phyloP scores from a whole-genome alignment of 108 stramenopile genomes.

The Skeletonema menzelii region DNA sequence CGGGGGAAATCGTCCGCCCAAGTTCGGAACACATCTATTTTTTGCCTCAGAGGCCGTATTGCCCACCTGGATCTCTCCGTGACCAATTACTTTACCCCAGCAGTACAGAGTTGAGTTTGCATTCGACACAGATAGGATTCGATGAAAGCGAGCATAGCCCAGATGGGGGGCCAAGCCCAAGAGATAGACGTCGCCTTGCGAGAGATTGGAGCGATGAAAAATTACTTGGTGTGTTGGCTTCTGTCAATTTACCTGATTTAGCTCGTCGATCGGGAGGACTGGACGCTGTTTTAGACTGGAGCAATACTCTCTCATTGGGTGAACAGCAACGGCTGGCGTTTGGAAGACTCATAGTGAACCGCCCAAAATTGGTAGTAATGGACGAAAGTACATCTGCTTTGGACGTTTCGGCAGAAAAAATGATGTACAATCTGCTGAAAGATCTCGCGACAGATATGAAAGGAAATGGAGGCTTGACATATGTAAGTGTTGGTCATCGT shows the following conservation, averaged over 20 bases:
- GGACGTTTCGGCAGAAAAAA: slow-evolving; percentile 65
- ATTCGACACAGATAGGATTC: slow-evolving; percentile 15
- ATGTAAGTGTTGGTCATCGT: slow-evolving; percentile 82
- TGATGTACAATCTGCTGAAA: slow-evolving; percentile 67
- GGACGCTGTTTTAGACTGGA: slow-evolving; percentile 62
- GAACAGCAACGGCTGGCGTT: slow-evolving; percentile 82
- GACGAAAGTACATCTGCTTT: slow-evolving; percentile 82
- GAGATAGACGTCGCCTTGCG: slow-evolving; percentile 23
- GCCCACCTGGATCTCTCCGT: slow-evolving; percentile 74
- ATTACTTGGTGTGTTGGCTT: slow-evolving; percentile 31
- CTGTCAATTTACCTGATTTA: slow-evolving; percentile 50
- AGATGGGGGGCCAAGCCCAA: slow-evolving; percentile 15
- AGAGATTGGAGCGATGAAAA: slow-evolving; percentile 47
- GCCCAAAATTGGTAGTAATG: slow-evolving; percentile 65
- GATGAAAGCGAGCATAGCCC: slow-evolving; percentile 24
- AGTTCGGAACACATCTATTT: slow-evolving; percentile 68
- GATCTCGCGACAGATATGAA: slow-evolving; percentile 6
- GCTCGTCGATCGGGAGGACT: slow-evolving; percentile 54
- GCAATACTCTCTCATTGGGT: slow-evolving; percentile 71
- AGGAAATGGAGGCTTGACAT: slow-evolving; percentile 39
- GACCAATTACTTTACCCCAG: slow-evolving; percentile 82
- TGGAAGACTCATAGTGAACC: slow-evolving; percentile 62
- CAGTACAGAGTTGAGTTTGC: slow-evolving; percentile 21
- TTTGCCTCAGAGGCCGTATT: slow-evolving; percentile 84
- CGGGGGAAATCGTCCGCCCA: slow-evolving; percentile 67